Percentiles rank a stretch among this genome's conserved stretches.
Evolutionary conservation across 805 yeast genomes (phyloP).

Genomic region (Candida glaebosa): DNA sequence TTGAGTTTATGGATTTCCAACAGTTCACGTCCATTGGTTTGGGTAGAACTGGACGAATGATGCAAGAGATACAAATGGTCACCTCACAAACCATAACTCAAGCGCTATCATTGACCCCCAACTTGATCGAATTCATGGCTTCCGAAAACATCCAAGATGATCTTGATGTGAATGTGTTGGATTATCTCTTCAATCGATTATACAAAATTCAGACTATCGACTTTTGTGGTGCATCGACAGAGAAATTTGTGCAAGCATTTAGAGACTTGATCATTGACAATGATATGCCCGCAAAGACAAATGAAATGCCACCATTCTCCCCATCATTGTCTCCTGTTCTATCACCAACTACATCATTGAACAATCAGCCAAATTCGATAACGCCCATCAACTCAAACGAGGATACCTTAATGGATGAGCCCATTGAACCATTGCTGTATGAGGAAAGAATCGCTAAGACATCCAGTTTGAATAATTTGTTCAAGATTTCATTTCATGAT

Average conservation of each 20-base stretch:
- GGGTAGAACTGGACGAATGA: constrained; percentile 88
- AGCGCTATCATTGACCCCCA: constrained; percentile 61
- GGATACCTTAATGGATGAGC: constrained; percentile 3
- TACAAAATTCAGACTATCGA: constrained; percentile 66
- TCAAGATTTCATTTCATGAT: constrained; percentile 75
- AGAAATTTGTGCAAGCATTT: constrained; percentile 58
- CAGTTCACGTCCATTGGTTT: constrained; percentile 87
- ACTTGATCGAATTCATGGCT: constrained; percentile 74
- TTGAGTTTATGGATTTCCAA: constrained; percentile 78
- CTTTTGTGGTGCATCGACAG: constrained; percentile 83
- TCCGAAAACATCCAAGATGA: constrained; percentile 85
- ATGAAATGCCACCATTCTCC: constrained; percentile 17
- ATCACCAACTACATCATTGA: constrained; percentile 3
- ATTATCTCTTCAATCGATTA: constrained; percentile 50
- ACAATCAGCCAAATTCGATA: not conserved
- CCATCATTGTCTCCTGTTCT: constrained; percentile 5
- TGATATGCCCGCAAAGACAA: constrained; percentile 6
- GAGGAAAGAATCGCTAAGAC: constrained; percentile 3
- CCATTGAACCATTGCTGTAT: not conserved
- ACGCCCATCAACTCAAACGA: constrained; percentile 4
- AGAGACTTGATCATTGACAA: constrained; percentile 30
- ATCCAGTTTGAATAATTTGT: constrained; percentile 14
- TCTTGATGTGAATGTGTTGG: constrained; percentile 57
- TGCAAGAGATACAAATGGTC: constrained; percentile 86
- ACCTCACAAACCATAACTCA: constrained; percentile 67